Evolutionary conservation across 257 asterid species (phyloP), one percentile per base, ranked within the genome.

Genomic region (Solanum chmielewskii): DNA sequence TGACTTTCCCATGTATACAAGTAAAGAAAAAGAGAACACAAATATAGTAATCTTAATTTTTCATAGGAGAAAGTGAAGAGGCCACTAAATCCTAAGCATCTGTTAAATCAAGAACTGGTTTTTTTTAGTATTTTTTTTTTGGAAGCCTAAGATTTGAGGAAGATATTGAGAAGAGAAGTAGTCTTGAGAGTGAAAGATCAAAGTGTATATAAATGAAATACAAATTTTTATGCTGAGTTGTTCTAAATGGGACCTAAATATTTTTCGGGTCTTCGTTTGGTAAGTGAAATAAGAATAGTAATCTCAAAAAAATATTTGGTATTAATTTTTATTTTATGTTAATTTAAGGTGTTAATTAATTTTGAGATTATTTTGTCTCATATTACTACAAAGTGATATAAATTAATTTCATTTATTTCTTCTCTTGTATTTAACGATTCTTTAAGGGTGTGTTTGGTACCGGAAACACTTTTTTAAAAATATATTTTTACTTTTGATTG

Each of bases 1-100:
- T 89, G 75, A 41, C 66, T 90, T 86, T 89, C 69, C 86, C 93
- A 90, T 86, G 84, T 88, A 78, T 87, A 78, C 35, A 89, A 93
- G 93, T 88, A 90, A 91, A 92, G 91, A n/a, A n/a, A 86, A 86
- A 91, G 73, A 87, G 29, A 49, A 18, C 7, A 81, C 45, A 47
- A 81, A 33, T 27, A 27, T 27, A 80, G 84, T 47, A 77, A 44
- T 44, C 84, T 77, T 15, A 47, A 44, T 87, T 76, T 70, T 56
- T 83, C 89, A 83, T 87, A 88, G 90, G 88, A 74, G 85, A 84
- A 70, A 88, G 91, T 90, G 93, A 92, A 88, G 86, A 20, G 42
- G 68, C 73, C 90, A 90, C 91, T 89, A 85, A 42, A 87, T 44
- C 74, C 27, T 44, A 71, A 62, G 71, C 62, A 49, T 85, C 82